Base-by-base conservation (phyloP, 163 green algal species). In the Trebouxiophyceae sp. region DNA sequence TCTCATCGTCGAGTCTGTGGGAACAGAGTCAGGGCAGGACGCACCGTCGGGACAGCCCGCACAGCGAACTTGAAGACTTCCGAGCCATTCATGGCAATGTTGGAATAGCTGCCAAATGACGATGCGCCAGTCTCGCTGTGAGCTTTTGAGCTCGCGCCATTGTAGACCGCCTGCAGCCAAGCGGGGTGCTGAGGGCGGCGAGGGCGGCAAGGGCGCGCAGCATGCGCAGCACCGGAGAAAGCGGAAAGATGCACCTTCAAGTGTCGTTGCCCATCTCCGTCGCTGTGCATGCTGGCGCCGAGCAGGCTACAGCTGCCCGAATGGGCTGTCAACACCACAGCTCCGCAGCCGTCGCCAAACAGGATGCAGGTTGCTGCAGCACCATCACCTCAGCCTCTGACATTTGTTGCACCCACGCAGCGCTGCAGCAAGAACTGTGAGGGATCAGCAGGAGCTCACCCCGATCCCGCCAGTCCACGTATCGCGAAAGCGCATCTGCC, bases 1-100 rank as follows among this genome's bases (percentile, higher is more conserved):
- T n/a, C n/a, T n/a, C n/a, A n/a, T n/a, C n/a, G n/a, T n/a, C n/a
- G n/a, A n/a, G n/a, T n/a, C n/a, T n/a, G n/a, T n/a, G 47, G 22
- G 16, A 24, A 57, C 12, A 57, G 26, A 57, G 26, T 12, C 5
- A 30, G 12, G 22, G 47, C 12, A 28, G 5, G 47, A 23, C 3
- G 26, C 50, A 96, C 90, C 59, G 81, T 69, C 2, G 94, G 94
- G 45, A 98, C 91, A 1, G 84, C 85, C 3, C 82, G 77, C 57
- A 99, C 94, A 1, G 94, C 94, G 84, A 97, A 98, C 79, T 95
- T 95, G 85, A 97, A 99, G 32, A 99, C 94, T 44, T 98, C 94
- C 70, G 91, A 80, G 7, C 94, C 94, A 26, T 89, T 93, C 93
- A 99, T 99, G 28, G 65, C 5, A 20, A 98, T 75, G 74, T 97